Conservation (phyloP, 2,329 filamentous ascomycete genomes). For the Aspergillus uvarum region DNA sequence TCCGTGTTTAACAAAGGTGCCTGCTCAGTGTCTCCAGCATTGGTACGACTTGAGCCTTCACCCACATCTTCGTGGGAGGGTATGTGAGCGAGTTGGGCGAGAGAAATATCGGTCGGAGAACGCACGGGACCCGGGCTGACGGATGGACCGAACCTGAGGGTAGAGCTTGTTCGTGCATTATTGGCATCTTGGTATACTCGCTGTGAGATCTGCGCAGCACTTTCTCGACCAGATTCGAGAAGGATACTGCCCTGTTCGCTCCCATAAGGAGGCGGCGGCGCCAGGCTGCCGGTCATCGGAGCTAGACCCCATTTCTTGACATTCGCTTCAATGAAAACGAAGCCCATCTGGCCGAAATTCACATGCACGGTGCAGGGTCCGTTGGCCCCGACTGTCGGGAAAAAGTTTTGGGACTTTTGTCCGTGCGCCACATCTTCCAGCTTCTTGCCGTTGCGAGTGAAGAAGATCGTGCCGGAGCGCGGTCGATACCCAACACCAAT, state of each 20-base stretch:
- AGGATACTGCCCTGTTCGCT: conserved; percentile 96
- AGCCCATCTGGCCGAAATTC: conserved; percentile 96
- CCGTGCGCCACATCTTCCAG: conserved; percentile 92
- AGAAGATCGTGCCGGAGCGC: conserved; percentile 92
- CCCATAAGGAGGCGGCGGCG: conserved; percentile 92
- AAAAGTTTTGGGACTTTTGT: conserved; percentile 93
- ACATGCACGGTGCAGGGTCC: conserved; percentile 91
- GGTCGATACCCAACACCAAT: conserved; percentile 94
- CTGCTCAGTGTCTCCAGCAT: conserved; percentile 25
- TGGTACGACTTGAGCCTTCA: conserved; percentile 65
- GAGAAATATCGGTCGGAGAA: conserved; percentile 92
- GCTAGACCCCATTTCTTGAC: conserved; percentile 99
- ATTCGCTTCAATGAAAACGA: conserved; percentile 98
- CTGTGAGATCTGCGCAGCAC: conserved; percentile 42
- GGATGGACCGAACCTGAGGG: conserved; percentile 69
- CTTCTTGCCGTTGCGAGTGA: conserved; percentile 96
- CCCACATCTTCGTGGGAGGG: conserved; percentile 65
- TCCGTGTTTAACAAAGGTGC: conserved; percentile 30
- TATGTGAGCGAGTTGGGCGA: conserved; percentile 77
- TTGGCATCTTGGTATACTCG: conserved; percentile 54
- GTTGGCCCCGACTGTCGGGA: conserved; percentile 94
- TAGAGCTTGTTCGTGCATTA: conserved; percentile 76
- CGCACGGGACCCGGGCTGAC: conserved; percentile 85
- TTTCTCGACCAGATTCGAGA: conserved; percentile 75
- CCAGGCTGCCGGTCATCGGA: conserved; percentile 90